Conservation (phyloP, 441 rosid genomes). For the Pelargonium cotyledonis region DNA sequence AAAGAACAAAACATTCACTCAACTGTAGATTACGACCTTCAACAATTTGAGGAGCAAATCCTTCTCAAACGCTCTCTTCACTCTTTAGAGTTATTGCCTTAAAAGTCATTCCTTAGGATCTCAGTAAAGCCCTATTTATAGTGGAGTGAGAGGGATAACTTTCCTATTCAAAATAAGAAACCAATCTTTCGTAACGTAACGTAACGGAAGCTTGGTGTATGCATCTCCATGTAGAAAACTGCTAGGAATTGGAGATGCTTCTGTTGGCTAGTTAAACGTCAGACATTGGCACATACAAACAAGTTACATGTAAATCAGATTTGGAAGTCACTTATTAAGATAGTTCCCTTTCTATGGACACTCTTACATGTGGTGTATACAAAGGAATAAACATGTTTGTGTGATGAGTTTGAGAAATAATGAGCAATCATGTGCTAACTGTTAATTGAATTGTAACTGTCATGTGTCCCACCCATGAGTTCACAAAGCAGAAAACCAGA, state of each 20-base stretch:
- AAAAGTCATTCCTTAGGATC: too few species aligned
- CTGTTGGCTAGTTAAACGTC: constrained; percentile 3
- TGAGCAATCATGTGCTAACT: constrained; percentile 10
- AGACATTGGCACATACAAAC: constrained; percentile 7
- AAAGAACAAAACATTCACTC: too few species aligned
- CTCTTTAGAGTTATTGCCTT: too few species aligned
- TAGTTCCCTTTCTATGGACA: constrained; percentile 2
- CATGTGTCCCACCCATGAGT: constrained; percentile 17
- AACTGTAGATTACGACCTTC: too few species aligned
- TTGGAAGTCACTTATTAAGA: not conserved
- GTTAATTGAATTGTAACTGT: constrained; percentile 22
- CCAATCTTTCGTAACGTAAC: too few species aligned
- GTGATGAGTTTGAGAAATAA: constrained; percentile 3
- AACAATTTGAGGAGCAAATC: too few species aligned
- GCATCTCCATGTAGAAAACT: not conserved
- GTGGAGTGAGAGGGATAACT: too few species aligned
- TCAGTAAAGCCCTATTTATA: too few species aligned
- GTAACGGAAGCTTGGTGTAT: not conserved
- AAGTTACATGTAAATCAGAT: not conserved
- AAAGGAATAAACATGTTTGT: not conserved
- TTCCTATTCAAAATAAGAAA: too few species aligned
- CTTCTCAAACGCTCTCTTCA: too few species aligned
- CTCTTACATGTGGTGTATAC: not conserved
- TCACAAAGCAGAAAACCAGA: constrained; percentile 13
- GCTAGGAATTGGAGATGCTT: not conserved